Base-by-base conservation (phyloP, 2,329 filamentous ascomycete species). In the Sphaerostilbella broomeana region DNA sequence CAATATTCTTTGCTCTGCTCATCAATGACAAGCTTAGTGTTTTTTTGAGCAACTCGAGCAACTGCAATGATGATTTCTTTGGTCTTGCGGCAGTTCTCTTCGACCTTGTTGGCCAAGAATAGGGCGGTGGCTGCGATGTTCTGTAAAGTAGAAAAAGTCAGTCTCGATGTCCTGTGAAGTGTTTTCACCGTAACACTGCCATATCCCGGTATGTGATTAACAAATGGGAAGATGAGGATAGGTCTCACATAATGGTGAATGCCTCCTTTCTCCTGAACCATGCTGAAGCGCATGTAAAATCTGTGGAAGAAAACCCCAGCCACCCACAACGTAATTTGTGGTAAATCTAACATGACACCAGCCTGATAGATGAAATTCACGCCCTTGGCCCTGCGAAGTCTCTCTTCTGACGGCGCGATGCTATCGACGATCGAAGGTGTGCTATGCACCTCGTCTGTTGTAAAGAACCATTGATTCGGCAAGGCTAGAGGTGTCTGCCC, bases 1-100 rank as follows among this genome's bases (percentile, higher is more conserved):
- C 92, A 98, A 59, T 92, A 98, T 57, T 98, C 92, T 57, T 95
- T 97, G 51, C 85, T 94, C 61, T 97, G 89, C 63, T 97, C 92
- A 58, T 98, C 92, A 37, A 97, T 86, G 38, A 90, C 71, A 43
- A 95, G 76, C 53, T 87, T 85, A 2, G 86, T 73, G 51, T 97
- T 90, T 67, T 98, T 97, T 62, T 95, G 88, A 19, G 90, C 92
- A 15, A 95, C 87, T 49, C 90, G 86, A 44, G 88, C 92, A 53
- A 94, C 92, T 1, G 89, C 86, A 21, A 95, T 83, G 49, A 98
- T 90, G 44, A 98, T 74, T 49, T 95, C 88, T 55, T 87, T 94
- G 51, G 95, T 95, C 64, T 95, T 95, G 34, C 90, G 82, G 57
- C 88, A 94, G 58, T 94, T 95, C 59, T 98, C 92, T 58, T 98